A percentile compares a stretch with the other conserved stretches of the same genome.
Conservation (phyloP, 306 rosid genomes). For the Gynostemma pentaphyllum region DNA sequence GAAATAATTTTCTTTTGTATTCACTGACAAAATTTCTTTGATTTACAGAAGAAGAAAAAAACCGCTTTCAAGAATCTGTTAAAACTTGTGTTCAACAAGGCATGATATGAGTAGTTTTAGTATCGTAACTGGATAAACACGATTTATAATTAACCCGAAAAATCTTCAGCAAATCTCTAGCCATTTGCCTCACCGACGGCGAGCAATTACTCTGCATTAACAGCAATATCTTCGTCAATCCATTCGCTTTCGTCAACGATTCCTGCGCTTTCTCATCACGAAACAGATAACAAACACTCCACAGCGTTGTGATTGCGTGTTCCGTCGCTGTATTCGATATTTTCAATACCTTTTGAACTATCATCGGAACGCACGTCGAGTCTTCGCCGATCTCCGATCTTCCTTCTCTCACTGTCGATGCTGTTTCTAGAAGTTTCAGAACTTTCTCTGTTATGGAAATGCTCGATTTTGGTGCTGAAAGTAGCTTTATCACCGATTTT, state of each 20-base stretch:
- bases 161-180: conserved; percentile 65
- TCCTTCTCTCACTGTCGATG: conserved; percentile 76
- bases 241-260: conserved; percentile 57
- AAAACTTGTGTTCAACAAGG: conserved; percentile 62
- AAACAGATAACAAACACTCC: conserved; percentile 77
- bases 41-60: conserved; percentile 32
- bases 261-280: conserved; percentile 60
- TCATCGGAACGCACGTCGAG: conserved; percentile 35
- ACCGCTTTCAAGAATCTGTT: too few relatives aligned
- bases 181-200: conserved; percentile 58
- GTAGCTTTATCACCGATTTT: conserved; percentile 24
- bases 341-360: conserved; percentile 56
- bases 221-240: conserved; percentile 69
- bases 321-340: conserved; percentile 65
- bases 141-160: conserved; percentile 62
- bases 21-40: conserved; percentile 52
- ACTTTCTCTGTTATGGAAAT: conserved; percentile 40
- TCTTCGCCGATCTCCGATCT: conserved; percentile 51
- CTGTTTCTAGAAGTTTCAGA: conserved; percentile 53
- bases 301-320: conserved; percentile 70
- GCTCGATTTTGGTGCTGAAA: conserved; percentile 28
- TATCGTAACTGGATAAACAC: conserved; percentile 56
- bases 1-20: conserved; percentile 22
- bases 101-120: conserved; percentile 85
- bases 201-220: conserved; percentile 90